Base-by-base conservation (phyloP, 2,329 filamentous ascomycete species). In the Huntiella abstrusa region DNA sequence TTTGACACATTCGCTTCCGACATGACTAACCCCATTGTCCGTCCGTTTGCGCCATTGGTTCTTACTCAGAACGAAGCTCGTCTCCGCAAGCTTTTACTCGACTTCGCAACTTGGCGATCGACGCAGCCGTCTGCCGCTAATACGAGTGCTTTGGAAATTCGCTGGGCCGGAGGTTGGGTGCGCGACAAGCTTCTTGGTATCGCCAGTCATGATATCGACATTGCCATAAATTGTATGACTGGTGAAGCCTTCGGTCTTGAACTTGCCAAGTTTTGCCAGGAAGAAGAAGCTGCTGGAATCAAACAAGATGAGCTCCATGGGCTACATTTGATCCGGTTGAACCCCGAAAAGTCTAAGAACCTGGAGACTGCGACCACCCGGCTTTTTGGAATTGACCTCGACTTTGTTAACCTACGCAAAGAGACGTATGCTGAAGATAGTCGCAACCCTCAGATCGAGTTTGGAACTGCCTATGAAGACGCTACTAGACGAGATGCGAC, bases 331-430 rank as follows among this genome's bases (percentile, higher is more conserved):
- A 88, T 95, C 53, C 80, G 81, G 45, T 80, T 80, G 48, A 96
- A 96, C 59, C 88, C 87, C 1, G 86, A 95, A 56, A 95, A 94
- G 64, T 94, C 86, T 15, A 96, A 96, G 63, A 84, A 96, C 58
- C 72, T 96, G 11, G 88, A 93, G 62, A 96, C 88, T 0, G 83
- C 85, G 42, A 93, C 85, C 7, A 85, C 83, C 17, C 81, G 71
- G 53, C 77, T 96, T 49, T 78, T 94, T 56, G 85, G 82, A 1
- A 70, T 92, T 42, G 88, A 96, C 57, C 73, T 95, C 41, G 88
- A 98, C 58, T 78, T 98, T 57, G 91, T 98, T 54, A 98, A 96
- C 58, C 66, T 96, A 41, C 74, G 88, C 40, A 92, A 86, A 58
- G 91, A 96, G 63, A 87, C 80, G 1, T 96, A 96, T 55, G 73